Base-by-base conservation (phyloP, 2,329 filamentous ascomycete species). In the Elsinoe arachidis region DNA sequence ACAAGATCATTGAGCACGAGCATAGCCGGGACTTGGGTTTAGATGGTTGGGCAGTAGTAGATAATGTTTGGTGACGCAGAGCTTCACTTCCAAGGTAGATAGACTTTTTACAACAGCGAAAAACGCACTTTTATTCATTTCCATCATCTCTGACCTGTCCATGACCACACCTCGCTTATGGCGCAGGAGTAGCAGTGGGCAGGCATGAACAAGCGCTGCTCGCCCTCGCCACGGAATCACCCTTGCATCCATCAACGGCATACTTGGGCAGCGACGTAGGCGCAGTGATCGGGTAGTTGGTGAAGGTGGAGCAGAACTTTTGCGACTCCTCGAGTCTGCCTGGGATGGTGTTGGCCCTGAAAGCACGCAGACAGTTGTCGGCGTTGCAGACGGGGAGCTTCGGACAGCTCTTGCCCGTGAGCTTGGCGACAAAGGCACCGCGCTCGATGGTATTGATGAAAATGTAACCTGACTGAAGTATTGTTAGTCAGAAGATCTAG, bases 401-500 rank as follows among this genome's bases (percentile, higher is more conserved):
- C 5, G 47, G 47, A 12, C 47, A 52, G 26, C 17, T 19, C 26
- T 52, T 52, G 26, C 47, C 47, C 14, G 47, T 52, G 19, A 52
- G 38, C 69, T 78, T 80, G 7, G 80, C 69, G 3, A 76, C 71
- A 52, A 75, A 80, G 5, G 73, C 71, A 53, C 78, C 78, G 5
- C 77, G 68, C 67, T 80, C 78, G 58, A 80, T 80, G 2, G 73
- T 77, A 66, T 80, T 79, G 61, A 80, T 64, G 10, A 80, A 71
- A 57, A 80, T 72, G 61, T 74, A 74, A 1, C 78, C 78, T 1
- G 72, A 75, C 62, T 26, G 23, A 26, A 26, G 23, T 44, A 5
- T 44, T 44, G 41, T 15, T 21, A 21, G 23, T 26, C 23, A 26
- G 6, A 26, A 6, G 6, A 6, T 6, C n/a, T n/a, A n/a, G n/a